These are phyloP conservation scores for Elongisporangium prolatum DNA, from an alignment of 352 stramenopile species.

Conservation along the genomic window DNA sequence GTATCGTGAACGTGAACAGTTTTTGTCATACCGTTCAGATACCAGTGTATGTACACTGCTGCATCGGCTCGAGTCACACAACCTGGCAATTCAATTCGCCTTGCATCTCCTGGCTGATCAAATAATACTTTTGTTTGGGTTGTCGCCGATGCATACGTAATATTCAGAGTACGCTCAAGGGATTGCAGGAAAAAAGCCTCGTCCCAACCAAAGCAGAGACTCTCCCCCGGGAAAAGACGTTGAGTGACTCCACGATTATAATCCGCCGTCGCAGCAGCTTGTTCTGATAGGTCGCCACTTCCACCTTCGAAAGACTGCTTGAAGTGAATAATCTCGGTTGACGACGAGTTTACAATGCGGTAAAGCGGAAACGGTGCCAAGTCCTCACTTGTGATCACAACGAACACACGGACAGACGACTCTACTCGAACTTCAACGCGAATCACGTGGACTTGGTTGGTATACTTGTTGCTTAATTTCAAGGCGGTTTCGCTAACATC, in stretches of 20 bases:
- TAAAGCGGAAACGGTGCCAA: conserved; percentile 60
- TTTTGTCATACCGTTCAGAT: conserved; percentile 79
- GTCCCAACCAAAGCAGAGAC: conserved; percentile 80
- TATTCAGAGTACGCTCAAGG: conserved; percentile 52
- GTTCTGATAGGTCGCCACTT: conserved; percentile 35
- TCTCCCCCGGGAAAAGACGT: conserved; percentile 64
- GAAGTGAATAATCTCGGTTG: conserved; percentile 67
- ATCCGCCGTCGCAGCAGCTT: conserved; percentile 23
- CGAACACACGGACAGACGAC: conserved; percentile 60
- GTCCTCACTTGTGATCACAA: conserved; percentile 75
- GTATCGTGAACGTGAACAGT: conserved; percentile 75
- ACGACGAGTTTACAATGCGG: conserved; percentile 73
- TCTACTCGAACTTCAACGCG: conserved; percentile 78
- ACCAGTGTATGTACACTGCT: conserved; percentile 71
- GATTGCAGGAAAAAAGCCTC: conserved; percentile 76
- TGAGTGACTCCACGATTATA: conserved; percentile 67
- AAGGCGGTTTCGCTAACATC: conserved; percentile 81
- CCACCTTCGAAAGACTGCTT: conserved; percentile 74
- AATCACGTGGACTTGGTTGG: conserved; percentile 70
- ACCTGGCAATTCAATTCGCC: conserved; percentile 57
- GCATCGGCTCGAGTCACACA: conserved; percentile 16
- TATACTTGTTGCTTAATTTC: conserved; percentile 83
- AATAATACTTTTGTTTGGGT: conserved; percentile 56
- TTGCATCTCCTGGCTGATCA: conserved; percentile 63
- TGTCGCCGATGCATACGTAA: conserved; percentile 45